phyloP scores from a whole-genome alignment of 2,329 filamentous ascomycete genomes.

The Cladosporium austrohemisphaericum region DNA sequence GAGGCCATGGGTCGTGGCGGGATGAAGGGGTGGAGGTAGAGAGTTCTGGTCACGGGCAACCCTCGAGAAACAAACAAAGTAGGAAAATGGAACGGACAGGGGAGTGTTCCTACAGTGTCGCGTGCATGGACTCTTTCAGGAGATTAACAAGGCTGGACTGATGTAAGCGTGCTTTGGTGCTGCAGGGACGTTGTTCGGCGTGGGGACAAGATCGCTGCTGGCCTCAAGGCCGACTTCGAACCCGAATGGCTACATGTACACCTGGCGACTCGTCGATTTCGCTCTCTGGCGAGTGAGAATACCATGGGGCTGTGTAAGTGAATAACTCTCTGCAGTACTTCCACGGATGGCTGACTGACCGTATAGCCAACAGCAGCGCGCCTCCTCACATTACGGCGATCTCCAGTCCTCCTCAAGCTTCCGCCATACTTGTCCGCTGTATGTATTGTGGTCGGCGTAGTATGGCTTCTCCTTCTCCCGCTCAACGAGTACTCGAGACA shows the following conservation, averaged over 20 bases:
- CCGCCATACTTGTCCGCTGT: conserved; percentile 84
- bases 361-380: conserved; percentile 40
- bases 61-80: not conserved
- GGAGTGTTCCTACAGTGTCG: not conserved
- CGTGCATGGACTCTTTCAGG: conserved; percentile 11
- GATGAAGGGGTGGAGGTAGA: not conserved
- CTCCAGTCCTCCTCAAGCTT: conserved; percentile 75
- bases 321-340: not conserved
- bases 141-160: conserved; percentile 8
- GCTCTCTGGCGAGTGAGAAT: no score
- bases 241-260: no score
- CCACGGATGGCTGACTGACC: conserved; percentile 19
- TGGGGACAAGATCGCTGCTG: conserved; percentile 2
- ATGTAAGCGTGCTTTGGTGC: conserved; percentile 3
- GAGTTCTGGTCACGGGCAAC: not conserved
- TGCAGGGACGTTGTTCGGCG: conserved; percentile 6
- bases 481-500: conserved; percentile 84
- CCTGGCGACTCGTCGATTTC: no score
- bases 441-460: conserved; percentile 78
- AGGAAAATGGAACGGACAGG: conserved; percentile 2
- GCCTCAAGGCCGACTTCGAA: no score
- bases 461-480: conserved; percentile 86
- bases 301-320: conserved; percentile 30
- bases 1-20: conserved; percentile 38
- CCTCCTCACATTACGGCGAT: conserved; percentile 67